phyloP scores from a whole-genome alignment of 805 yeast species.

The Cyberlindnera mississippiensis region DNA sequence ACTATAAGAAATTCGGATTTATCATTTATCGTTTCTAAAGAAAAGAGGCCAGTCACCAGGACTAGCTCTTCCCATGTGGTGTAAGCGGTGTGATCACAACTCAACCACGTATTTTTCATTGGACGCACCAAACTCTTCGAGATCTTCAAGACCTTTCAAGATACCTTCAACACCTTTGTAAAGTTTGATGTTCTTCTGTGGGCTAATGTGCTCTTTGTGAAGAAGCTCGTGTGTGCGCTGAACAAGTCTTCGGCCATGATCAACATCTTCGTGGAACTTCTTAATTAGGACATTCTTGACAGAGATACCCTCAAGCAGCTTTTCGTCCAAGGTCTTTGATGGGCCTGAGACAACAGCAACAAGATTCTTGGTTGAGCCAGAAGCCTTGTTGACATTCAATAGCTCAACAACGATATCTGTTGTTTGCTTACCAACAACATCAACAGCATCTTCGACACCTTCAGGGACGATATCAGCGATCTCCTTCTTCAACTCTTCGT shows the following conservation, averaged over 20 bases:
- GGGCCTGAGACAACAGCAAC: slow-evolving; percentile 40
- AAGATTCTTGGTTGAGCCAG: slow-evolving; percentile 23
- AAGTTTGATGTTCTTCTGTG: slow-evolving; percentile 33
- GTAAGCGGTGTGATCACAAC: slow-evolving; percentile 8
- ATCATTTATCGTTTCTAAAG: not conserved
- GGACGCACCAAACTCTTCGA: slow-evolving; percentile 39
- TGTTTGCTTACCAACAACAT: slow-evolving; percentile 41
- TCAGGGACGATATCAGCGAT: slow-evolving; percentile 25
- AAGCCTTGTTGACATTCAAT: slow-evolving; percentile 21
- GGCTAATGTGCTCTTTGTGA: slow-evolving; percentile 27
- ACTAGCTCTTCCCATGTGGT: not conserved
- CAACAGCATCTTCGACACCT: slow-evolving; percentile 37
- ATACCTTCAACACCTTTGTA: slow-evolving; percentile 35
- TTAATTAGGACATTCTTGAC: slow-evolving; percentile 36
- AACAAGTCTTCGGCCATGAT: slow-evolving; percentile 35
- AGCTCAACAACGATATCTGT: slow-evolving; percentile 32
- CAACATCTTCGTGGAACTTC: slow-evolving; percentile 40
- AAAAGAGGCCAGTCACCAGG: not conserved
- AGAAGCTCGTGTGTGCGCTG: slow-evolving; percentile 32
- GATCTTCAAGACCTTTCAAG: slow-evolving; percentile 33
- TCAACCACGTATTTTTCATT: slow-evolving; percentile 40
- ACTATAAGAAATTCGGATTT: no score
- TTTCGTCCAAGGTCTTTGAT: slow-evolving; percentile 23
- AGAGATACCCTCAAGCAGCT: slow-evolving; percentile 24
- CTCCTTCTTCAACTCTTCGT: slow-evolving; percentile 23